phyloP scores from a whole-genome alignment of 2,329 filamentous ascomycete genomes.

The Alternaria sp. region DNA sequence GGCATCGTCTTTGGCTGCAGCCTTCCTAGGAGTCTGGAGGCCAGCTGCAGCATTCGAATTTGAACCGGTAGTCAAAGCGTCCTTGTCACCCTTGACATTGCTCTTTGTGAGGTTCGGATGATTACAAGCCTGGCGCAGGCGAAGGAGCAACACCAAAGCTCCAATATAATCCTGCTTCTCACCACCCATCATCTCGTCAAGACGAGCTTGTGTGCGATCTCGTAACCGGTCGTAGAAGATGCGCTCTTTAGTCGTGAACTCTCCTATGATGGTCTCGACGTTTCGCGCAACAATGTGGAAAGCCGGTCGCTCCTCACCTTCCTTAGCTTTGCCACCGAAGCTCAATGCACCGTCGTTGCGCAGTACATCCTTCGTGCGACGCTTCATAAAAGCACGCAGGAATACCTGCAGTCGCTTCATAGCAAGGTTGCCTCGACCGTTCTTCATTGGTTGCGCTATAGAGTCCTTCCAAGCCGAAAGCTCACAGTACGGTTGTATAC shows the following conservation, averaged over 20 bases:
- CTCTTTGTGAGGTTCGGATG: slow-evolving; percentile 88
- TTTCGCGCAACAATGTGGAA: slow-evolving; percentile 95
- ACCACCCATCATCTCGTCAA: slow-evolving; percentile 87
- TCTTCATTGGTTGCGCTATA: slow-evolving; percentile 89
- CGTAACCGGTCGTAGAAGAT: slow-evolving; percentile 87
- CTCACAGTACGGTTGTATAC: slow-evolving; percentile 90
- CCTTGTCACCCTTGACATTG: slow-evolving; percentile 86
- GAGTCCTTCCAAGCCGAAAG: slow-evolving; percentile 88
- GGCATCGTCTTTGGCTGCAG: slow-evolving; percentile 65
- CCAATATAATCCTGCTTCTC: slow-evolving; percentile 88
- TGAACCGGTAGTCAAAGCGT: slow-evolving; percentile 74
- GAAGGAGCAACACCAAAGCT: slow-evolving; percentile 88
- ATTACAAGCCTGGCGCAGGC: slow-evolving; percentile 92
- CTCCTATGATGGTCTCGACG: slow-evolving; percentile 78
- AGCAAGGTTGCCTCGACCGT: slow-evolving; percentile 85
- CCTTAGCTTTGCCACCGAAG: slow-evolving; percentile 72
- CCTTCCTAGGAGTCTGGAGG: slow-evolving; percentile 49
- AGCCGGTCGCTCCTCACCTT: slow-evolving; percentile 66
- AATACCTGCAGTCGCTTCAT: slow-evolving; percentile 86
- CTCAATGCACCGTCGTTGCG: slow-evolving; percentile 85
- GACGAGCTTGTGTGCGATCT: slow-evolving; percentile 81
- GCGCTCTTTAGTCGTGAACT: slow-evolving; percentile 81
- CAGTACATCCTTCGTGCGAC: slow-evolving; percentile 96
- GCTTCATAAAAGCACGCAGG: slow-evolving; percentile 95
- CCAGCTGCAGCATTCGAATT: slow-evolving; percentile 51